Percentiles rank a stretch among this genome's conserved stretches.
phyloP scores from a whole-genome alignment of 805 yeast species.

The Candida gorgasii region DNA sequence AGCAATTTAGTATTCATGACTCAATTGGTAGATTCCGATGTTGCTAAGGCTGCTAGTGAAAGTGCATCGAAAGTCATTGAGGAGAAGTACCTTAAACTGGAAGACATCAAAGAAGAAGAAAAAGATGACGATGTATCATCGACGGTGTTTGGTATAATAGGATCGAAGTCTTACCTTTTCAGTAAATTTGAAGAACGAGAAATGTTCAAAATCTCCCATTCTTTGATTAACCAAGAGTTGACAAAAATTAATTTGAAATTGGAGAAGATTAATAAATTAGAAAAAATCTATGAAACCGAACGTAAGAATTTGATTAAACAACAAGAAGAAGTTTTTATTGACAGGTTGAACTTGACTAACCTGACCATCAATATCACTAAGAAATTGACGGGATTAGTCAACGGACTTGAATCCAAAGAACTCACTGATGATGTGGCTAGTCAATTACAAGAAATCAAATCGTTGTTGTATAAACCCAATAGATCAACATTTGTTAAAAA shows the following conservation, averaged over 20 bases:
- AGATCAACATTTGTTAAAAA: slow-evolving; percentile 16
- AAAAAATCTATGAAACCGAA: slow-evolving; percentile 65
- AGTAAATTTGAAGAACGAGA: slow-evolving; percentile 81
- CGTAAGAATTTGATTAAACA: slow-evolving; percentile 58
- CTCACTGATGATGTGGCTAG: background rate
- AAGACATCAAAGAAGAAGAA: slow-evolving; percentile 6
- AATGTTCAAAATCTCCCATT: slow-evolving; percentile 58
- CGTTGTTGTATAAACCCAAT: slow-evolving; percentile 34
- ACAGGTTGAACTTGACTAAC: slow-evolving; percentile 65
- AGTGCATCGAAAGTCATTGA: slow-evolving; percentile 57
- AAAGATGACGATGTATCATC: slow-evolving; percentile 56
- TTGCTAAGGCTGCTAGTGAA: slow-evolving; percentile 77
- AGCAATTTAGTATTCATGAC: slow-evolving; percentile 89
- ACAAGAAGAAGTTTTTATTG: slow-evolving; percentile 67
- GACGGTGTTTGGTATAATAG: slow-evolving; percentile 73
- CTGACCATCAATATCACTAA: slow-evolving; percentile 51
- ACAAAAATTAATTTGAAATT: slow-evolving; percentile 67
- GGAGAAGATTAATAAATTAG: slow-evolving; percentile 57
- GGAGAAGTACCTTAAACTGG: slow-evolving; percentile 30
- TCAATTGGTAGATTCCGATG: slow-evolving; percentile 80
- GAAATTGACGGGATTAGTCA: slow-evolving; percentile 43
- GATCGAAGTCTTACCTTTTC: slow-evolving; percentile 76
- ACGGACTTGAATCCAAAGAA: slow-evolving; percentile 2
- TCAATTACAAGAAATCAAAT: slow-evolving; percentile 30
- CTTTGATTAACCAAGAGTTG: slow-evolving; percentile 61